Evolutionary conservation across 345 rosid species (phyloP).

Genomic region (Pistacia vera): DNA sequence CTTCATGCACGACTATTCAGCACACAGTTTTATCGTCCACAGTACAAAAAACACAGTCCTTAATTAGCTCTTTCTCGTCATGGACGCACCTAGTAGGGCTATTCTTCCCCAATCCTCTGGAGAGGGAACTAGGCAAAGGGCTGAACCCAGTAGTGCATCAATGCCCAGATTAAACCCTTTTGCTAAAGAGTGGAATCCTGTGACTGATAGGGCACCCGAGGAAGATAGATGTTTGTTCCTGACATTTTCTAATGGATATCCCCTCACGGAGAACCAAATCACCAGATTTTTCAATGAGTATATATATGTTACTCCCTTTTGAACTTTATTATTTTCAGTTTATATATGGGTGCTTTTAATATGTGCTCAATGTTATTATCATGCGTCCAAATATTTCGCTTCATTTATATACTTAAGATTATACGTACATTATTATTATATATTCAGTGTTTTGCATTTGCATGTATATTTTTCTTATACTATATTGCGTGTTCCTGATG

Average conservation of each 20-base stretch:
- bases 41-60: not conserved
- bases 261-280: conserved; percentile 31
- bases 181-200: conserved; percentile 35
- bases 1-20: not conserved
- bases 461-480: too few species aligned
- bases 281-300: conserved; percentile 30
- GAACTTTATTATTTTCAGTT: too few species aligned
- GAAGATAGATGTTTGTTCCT: conserved; percentile 34
- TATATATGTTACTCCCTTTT: too few species aligned
- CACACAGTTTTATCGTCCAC: not conserved
- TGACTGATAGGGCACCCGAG: conserved; percentile 16
- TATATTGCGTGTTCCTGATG: not conserved
- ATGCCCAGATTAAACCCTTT: conserved; percentile 18
- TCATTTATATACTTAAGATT: too few species aligned
- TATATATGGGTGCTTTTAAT: too few species aligned
- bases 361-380: too few species aligned
- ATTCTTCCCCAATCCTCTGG: not conserved
- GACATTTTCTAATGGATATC: conserved; percentile 42
- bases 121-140: not conserved
- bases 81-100: not conserved
- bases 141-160: not conserved
- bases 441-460: too few species aligned
- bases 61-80: not conserved
- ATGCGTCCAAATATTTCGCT: too few species aligned
- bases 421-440: too few species aligned